Conservation (phyloP, 2,329 filamentous ascomycete species). For the Ascochyta pisi region DNA sequence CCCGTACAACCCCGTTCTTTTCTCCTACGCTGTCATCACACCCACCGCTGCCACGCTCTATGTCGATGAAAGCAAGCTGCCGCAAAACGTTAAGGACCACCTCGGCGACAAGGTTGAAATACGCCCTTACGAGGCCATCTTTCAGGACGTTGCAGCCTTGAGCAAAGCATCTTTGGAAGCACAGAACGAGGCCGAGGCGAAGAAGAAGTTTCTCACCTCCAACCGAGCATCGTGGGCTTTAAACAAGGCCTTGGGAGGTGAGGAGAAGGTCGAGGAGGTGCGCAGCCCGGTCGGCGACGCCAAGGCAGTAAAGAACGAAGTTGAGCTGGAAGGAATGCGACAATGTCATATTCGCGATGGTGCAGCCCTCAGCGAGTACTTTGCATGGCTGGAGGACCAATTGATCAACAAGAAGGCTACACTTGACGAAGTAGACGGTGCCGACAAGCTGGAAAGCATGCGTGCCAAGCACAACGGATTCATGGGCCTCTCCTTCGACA, state of each 20-base stretch:
- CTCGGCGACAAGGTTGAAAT: slow-evolving; percentile 74
- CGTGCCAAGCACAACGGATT: slow-evolving; percentile 76
- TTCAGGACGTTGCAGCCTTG: slow-evolving; percentile 75
- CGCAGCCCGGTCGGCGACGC: slow-evolving; percentile 87
- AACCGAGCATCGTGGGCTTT: slow-evolving; percentile 94
- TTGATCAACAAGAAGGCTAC: slow-evolving; percentile 73
- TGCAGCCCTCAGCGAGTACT: slow-evolving; percentile 87
- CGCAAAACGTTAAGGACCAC: slow-evolving; percentile 70
- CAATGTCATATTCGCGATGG: slow-evolving; percentile 93
- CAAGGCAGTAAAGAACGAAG: slow-evolving; percentile 93
- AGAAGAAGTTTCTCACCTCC: slow-evolving; percentile 79
- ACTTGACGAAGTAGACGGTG: slow-evolving; percentile 88
- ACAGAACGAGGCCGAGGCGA: slow-evolving; percentile 41
- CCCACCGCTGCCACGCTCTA: slow-evolving; percentile 79
- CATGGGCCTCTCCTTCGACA: slow-evolving; percentile 90
- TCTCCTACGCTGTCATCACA: slow-evolving; percentile 92
- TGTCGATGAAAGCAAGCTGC: slow-evolving; percentile 80
- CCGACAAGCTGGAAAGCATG: slow-evolving; percentile 84
- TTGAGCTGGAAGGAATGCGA: slow-evolving; percentile 90
- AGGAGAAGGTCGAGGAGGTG: slow-evolving; percentile 82
- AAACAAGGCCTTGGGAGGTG: slow-evolving; percentile 83
- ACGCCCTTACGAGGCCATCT: slow-evolving; percentile 83
- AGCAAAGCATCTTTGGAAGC: slow-evolving; percentile 52
- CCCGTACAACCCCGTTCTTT: slow-evolving; percentile 97
- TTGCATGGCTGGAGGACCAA: slow-evolving; percentile 95